Base-by-base conservation (phyloP, 768 basidiomycete species). In the Pisolithus sp. region DNA sequence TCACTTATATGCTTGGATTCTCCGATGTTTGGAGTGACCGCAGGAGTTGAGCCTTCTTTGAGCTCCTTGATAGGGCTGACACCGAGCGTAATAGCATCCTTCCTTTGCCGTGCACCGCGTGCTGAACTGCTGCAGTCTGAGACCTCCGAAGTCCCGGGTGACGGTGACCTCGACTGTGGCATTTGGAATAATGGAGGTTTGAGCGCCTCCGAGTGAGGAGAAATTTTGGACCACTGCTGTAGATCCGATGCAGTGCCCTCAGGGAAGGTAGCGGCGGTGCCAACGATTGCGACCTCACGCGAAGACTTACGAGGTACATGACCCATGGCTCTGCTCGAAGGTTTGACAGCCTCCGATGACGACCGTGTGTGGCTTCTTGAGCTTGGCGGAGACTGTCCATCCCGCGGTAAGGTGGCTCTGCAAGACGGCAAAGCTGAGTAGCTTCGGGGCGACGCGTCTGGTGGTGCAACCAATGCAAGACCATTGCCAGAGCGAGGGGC, bases 401-500 rank as follows among this genome's bases (percentile, higher is more conserved):
- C 28, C 20, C 39, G 13, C 47, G 60, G 59, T 63, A 61, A 56
- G 52, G 77, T 74, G 26, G 76, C 71, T 20, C 74, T 63, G 13
- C 80, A 80, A 50, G 80, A 77, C 5, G 77, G 72, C 43, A 83
- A 70, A 49, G 77, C 75, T 26, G 78, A 72, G 59, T 82, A 80
- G 13, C 74, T 67, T 43, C 63, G 70, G 15, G 76, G 75, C 8
- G 80, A 74, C 56, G 81, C 82, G 65, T 86, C 87, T 37, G 85
- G 84, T 46, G 85, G 86, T 49, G 83, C 83, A 53, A 88, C 81
- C 56, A 89, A 73, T 48, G 85, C 81, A 23, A 88, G 73, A 49
- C 80, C 71, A 20, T 75, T 71, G 50, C 72, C 69, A 37, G 76
- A 67, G 42, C 68, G 71, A 51, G 73, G 55, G 53, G 57, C 57